Evolutionary conservation across 768 basidiomycete species (phyloP).

Genomic region (Phaffia tasmanica): DNA sequence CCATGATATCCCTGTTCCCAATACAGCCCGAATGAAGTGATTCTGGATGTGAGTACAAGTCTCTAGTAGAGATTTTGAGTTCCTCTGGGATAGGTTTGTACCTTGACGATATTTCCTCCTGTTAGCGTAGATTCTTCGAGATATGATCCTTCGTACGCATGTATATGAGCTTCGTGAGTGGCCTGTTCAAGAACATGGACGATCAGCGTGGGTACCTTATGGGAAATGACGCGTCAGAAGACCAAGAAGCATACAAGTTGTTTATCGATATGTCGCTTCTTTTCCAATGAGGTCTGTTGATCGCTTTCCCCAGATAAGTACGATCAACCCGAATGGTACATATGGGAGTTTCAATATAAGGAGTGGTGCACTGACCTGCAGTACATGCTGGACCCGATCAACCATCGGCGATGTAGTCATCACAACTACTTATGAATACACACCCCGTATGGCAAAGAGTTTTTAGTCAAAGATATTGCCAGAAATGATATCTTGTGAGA

Average conservation of each 20-base stretch:
- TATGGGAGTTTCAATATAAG: not conserved
- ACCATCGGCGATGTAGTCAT: slow-evolving; percentile 2
- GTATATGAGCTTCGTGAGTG: slow-evolving; percentile 38
- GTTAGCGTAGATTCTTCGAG: slow-evolving; percentile 37
- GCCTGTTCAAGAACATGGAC: slow-evolving; percentile 37
- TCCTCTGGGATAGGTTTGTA: slow-evolving; percentile 1
- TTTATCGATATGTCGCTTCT: slow-evolving; percentile 20
- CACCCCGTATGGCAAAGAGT: not conserved
- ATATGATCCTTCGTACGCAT: slow-evolving; percentile 41
- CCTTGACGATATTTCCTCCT: slow-evolving; percentile 42
- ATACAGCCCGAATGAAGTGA: not conserved
- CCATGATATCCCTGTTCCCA: slow-evolving; percentile 21
- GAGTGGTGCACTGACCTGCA: not conserved
- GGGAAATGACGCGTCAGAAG: not conserved
- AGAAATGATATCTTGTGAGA: too few species aligned
- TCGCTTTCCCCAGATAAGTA: not conserved
- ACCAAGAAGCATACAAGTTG: slow-evolving; percentile 1
- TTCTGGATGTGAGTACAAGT: not conserved
- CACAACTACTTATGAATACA: too few species aligned
- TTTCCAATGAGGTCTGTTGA: slow-evolving; percentile 9
- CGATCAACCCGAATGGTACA: too few species aligned
- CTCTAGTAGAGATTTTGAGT: not conserved
- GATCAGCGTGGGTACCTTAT: not conserved
- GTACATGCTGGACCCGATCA: slow-evolving; percentile 1
- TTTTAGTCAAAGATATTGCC: too few species aligned